A percentile compares a stretch with the other conserved stretches of the same genome.
Conservation (phyloP, 176 grass and related monocot genomes). For the Triticum dicoccoides region DNA sequence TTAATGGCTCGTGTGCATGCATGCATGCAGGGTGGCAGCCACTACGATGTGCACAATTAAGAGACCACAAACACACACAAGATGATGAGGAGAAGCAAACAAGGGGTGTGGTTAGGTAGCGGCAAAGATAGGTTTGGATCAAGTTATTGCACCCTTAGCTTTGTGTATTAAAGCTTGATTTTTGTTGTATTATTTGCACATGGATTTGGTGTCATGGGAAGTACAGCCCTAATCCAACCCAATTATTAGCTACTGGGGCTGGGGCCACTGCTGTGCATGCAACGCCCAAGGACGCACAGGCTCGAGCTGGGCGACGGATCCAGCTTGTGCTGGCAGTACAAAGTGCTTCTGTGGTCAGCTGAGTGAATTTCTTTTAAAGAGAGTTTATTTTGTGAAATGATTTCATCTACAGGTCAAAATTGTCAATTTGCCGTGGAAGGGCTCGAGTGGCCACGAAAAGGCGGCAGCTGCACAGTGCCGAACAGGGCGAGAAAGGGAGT, state of each 20-base stretch:
- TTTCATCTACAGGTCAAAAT: too few relatives aligned
- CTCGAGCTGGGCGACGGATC: slow-evolving; percentile 11
- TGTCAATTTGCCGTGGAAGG: background rate
- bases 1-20: slow-evolving; percentile 15
- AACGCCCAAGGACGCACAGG: background rate
- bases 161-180: background rate
- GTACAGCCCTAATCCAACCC: slow-evolving; percentile 26
- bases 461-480: slow-evolving; percentile 15
- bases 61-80: slow-evolving; percentile 12
- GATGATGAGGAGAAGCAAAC: slow-evolving; percentile 47
- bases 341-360: slow-evolving; percentile 8
- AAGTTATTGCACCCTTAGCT: background rate
- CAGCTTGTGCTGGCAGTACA: too few relatives aligned
- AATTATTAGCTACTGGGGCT: slow-evolving; percentile 43
- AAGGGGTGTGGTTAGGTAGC: slow-evolving; percentile 30
- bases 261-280: background rate
- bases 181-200: too few relatives aligned
- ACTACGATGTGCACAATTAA: background rate
- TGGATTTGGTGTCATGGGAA: slow-evolving; percentile 7
- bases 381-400: too few relatives aligned
- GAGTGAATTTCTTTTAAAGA: too few relatives aligned
- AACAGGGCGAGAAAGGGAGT: slow-evolving; percentile 17
- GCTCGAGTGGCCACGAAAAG: slow-evolving; percentile 36
- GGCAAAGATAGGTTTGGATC: slow-evolving; percentile 27
- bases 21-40: slow-evolving; percentile 43